Conservation (phyloP, 352 stramenopile species). For the Thraustotheca clavata region DNA sequence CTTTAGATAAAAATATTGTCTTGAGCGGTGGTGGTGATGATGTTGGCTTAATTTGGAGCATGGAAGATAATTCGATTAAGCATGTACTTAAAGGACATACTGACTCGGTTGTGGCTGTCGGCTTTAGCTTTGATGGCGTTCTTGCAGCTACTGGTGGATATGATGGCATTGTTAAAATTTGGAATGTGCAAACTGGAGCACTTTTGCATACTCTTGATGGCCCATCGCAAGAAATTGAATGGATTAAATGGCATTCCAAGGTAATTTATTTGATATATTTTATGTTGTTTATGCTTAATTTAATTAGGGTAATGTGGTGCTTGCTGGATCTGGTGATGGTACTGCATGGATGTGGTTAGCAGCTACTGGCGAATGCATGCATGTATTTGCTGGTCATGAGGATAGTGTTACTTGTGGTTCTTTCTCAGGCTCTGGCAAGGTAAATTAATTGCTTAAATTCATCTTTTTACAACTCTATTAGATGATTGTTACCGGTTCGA, state of each 20-base stretch:
- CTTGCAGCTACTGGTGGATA: conserved; percentile 81
- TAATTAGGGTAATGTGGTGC: conserved; percentile 66
- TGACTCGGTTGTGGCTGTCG: conserved; percentile 75
- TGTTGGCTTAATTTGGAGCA: conserved; percentile 79
- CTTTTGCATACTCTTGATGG: conserved; percentile 80
- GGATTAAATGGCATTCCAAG: conserved; percentile 86
- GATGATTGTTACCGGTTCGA: conserved; percentile 90
- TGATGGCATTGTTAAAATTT: conserved; percentile 84
- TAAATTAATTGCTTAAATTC: conserved; percentile 23
- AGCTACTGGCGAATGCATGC: conserved; percentile 93
- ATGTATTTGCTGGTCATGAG: conserved; percentile 97
- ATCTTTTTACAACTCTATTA: conserved; percentile 24
- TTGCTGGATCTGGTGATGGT: conserved; percentile 80
- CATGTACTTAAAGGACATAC: conserved; percentile 70
- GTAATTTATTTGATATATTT: too few relatives aligned
- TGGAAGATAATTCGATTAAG: conserved; percentile 65
- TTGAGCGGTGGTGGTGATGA: conserved; percentile 79
- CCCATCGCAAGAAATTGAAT: conserved; percentile 86
- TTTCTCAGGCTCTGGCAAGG: conserved; percentile 94
- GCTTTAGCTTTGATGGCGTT: conserved; percentile 84
- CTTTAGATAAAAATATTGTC: conserved; percentile 67
- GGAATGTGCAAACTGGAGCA: conserved; percentile 72
- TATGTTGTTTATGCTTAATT: too few relatives aligned
- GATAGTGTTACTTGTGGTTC: conserved; percentile 88
- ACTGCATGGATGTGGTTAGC: conserved; percentile 92